These are phyloP conservation scores for Marchantia polymorpha DNA, from an alignment of 225 moss, liverwort and hornwort genomes.

Conservation along the genomic window DNA sequence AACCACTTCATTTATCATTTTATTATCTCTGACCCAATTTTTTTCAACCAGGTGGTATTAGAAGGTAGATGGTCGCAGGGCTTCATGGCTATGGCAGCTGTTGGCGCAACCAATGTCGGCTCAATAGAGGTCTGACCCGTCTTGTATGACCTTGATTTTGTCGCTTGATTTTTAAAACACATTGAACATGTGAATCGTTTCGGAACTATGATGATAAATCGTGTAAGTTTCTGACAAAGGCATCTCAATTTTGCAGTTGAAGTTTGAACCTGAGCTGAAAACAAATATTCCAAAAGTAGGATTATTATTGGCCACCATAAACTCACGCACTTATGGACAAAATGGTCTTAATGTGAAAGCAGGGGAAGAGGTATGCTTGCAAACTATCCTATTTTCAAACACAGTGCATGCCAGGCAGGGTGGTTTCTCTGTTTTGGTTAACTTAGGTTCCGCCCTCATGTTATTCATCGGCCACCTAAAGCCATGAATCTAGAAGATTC, in stretches of 20 bases:
- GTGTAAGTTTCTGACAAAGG: neutral
- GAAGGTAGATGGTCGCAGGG: slow-evolving; percentile 97
- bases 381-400: neutral
- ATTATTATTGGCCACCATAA: slow-evolving; percentile 41
- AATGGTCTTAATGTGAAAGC: slow-evolving; percentile 64
- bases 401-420: no score
- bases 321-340: slow-evolving; percentile 58
- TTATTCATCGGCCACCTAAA: no score
- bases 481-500: no score
- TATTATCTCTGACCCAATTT: neutral
- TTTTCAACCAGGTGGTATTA: slow-evolving; percentile 50
- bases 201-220: neutral
- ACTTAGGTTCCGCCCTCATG: no score
- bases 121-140: slow-evolving; percentile 63
- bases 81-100: slow-evolving; percentile 93
- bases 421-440: no score
- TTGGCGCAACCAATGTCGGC: slow-evolving; percentile 93
- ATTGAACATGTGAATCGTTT: neutral
- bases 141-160: neutral
- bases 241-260: slow-evolving; percentile 30
- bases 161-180: neutral
- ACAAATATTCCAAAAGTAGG: slow-evolving; percentile 65
- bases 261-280: slow-evolving; percentile 75
- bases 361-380: slow-evolving; percentile 66
- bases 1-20: neutral